Conservation (phyloP, 2,329 filamentous ascomycete species). For the Escovopsis weberi region DNA sequence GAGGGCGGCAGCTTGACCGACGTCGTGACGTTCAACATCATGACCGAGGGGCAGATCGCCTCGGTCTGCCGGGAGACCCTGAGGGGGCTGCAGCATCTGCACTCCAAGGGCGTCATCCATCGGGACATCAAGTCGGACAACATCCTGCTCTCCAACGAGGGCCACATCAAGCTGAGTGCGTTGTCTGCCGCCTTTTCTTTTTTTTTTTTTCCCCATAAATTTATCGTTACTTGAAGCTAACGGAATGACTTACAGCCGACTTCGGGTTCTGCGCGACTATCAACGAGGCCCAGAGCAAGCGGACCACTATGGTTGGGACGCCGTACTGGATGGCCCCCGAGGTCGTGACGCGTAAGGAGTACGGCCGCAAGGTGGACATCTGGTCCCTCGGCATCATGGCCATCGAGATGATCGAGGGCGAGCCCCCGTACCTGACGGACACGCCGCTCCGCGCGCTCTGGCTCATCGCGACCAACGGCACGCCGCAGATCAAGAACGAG, state of each 20-base stretch:
- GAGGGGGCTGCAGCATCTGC: constrained; percentile 81
- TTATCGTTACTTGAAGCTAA: too few relatives aligned
- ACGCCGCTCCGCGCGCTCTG: constrained; percentile 85
- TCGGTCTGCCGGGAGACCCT: constrained; percentile 90
- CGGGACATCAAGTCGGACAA: constrained; percentile 99
- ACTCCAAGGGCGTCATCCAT: constrained; percentile 96
- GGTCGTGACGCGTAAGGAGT: constrained; percentile 93
- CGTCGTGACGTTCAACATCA: constrained; percentile 97
- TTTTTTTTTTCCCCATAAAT: too few relatives aligned
- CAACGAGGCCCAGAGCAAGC: constrained; percentile 92
- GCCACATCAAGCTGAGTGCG: constrained; percentile 94
- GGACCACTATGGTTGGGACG: constrained; percentile 97
- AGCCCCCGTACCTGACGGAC: constrained; percentile 92
- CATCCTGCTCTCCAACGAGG: constrained; percentile 82
- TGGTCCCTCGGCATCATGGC: constrained; percentile 99
- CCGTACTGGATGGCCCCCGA: constrained; percentile 99
- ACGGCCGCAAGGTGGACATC: constrained; percentile 95
- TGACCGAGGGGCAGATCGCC: constrained; percentile 95
- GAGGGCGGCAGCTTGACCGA: constrained; percentile 95
- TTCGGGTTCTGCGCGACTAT: constrained; percentile 98
- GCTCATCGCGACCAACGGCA: constrained; percentile 93
- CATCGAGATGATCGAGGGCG: constrained; percentile 99
- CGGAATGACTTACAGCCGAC: constrained; percentile 47
- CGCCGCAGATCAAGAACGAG: constrained; percentile 88
- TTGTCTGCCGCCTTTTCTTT: constrained; percentile 7